Percentiles rank a stretch among this genome's conserved stretches.
Evolutionary conservation across 352 stramenopile genomes (phyloP).

Genomic region (Aphanomyces stellatus): DNA sequence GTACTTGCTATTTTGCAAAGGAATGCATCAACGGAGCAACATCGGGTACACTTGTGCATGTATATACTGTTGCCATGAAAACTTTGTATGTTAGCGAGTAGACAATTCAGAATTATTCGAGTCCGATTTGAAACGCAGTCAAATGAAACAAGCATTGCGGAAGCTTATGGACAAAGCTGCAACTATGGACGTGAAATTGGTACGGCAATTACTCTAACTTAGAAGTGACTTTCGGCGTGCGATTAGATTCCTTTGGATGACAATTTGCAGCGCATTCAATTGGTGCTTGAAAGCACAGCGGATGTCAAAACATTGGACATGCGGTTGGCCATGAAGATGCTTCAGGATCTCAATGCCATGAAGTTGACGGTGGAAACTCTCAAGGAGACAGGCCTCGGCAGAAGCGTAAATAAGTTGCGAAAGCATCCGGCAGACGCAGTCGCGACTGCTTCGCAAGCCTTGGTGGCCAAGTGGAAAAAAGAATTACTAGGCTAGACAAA

Average conservation of each 20-base stretch:
- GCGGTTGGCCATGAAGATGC: slow-evolving; percentile 56
- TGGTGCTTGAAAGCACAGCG: slow-evolving; percentile 59
- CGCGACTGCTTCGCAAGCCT: slow-evolving; percentile 47
- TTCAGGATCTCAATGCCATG: slow-evolving; percentile 56
- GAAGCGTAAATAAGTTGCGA: slow-evolving; percentile 81
- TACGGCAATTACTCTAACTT: background rate
- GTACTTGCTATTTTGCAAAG: slow-evolving; percentile 5
- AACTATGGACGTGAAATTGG: slow-evolving; percentile 2
- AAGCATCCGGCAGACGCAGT: slow-evolving; percentile 62
- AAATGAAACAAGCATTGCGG: slow-evolving; percentile 4
- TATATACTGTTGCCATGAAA: background rate
- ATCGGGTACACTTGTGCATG: background rate
- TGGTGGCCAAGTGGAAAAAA: slow-evolving; percentile 83
- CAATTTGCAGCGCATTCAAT: slow-evolving; percentile 30
- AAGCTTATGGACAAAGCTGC: slow-evolving; percentile 5
- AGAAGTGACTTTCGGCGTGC: no score
- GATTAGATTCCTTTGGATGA: background rate
- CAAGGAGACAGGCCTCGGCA: slow-evolving; percentile 68
- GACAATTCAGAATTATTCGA: slow-evolving; percentile 7
- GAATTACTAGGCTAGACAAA: slow-evolving; percentile 9
- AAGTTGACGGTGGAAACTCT: slow-evolving; percentile 74
- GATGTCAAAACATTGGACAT: slow-evolving; percentile 63
- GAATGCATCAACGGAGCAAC: slow-evolving; percentile 12
- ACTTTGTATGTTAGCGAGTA: background rate
- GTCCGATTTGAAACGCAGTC: slow-evolving; percentile 11